These are phyloP conservation scores for Aspergillus brunneoviolaceus DNA, from an alignment of 2,329 filamentous ascomycete genomes.

Conservation along the genomic window DNA sequence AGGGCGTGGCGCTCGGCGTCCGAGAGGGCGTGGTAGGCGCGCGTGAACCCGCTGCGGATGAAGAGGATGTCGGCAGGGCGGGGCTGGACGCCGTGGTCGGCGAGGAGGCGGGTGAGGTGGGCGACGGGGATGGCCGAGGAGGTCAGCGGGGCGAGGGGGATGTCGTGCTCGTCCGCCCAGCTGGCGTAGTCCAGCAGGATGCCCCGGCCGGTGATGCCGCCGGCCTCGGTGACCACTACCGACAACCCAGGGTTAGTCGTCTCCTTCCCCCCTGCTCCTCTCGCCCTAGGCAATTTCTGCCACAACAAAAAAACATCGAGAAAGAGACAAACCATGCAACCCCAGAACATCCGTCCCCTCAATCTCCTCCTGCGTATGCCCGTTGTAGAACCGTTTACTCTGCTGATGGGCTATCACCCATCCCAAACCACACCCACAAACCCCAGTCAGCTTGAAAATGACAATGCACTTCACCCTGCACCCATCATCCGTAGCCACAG, in stretches of 20 bases:
- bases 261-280: too few relatives aligned
- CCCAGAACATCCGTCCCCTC: background rate
- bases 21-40: conserved; percentile 43
- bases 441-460: too few relatives aligned
- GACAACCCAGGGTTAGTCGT: too few relatives aligned
- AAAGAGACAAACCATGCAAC: background rate
- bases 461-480: too few relatives aligned
- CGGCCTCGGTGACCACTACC: background rate
- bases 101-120: conserved; percentile 47
- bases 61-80: conserved; percentile 57
- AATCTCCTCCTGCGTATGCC: background rate
- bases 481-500: too few relatives aligned
- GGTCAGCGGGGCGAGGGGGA: conserved; percentile 43
- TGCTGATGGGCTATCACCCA: background rate
- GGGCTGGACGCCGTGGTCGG: conserved; percentile 41
- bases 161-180: conserved; percentile 43
- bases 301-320: too few relatives aligned
- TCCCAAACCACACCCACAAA: too few relatives aligned
- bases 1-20: conserved; percentile 40
- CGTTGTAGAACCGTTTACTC: background rate
- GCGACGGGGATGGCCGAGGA: conserved; percentile 46
- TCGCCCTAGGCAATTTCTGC: too few relatives aligned
- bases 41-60: conserved; percentile 54
- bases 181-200: conserved; percentile 49
- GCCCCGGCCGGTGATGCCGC: conserved; percentile 46